Conservation (phyloP, 2,329 filamentous ascomycete genomes). For the Diplodia scrobiculata region DNA sequence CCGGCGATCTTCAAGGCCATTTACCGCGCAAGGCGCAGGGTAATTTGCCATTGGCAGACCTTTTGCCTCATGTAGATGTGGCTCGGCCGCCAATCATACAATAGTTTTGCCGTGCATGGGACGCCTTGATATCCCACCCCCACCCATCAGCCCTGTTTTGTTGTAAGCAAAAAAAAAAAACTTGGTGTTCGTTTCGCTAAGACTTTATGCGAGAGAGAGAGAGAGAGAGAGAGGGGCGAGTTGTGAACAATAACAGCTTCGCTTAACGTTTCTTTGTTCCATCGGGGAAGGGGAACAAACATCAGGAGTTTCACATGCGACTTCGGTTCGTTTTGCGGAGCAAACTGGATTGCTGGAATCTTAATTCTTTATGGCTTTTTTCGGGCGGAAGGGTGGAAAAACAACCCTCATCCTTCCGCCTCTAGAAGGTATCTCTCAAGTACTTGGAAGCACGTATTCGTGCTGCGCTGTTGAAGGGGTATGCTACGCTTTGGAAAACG, state of each 20-base stretch:
- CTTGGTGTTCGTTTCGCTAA: background rate
- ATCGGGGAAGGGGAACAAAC: background rate
- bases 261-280: background rate
- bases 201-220: background rate
- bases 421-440: slow-evolving; percentile 3
- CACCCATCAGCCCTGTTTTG: background rate
- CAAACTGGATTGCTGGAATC: background rate
- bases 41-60: background rate
- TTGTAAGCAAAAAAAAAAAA: background rate
- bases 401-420: background rate
- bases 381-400: no score
- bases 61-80: background rate
- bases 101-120: background rate
- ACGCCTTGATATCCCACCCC: background rate
- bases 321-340: background rate
- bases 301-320: background rate
- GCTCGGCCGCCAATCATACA: background rate
- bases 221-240: no score
- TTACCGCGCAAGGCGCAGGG: background rate
- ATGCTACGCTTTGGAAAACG: background rate
- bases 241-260: background rate
- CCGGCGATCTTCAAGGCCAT: background rate
- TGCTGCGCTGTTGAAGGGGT: background rate
- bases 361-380: slow-evolving; percentile 7
- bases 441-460: background rate